phyloP scores from a whole-genome alignment of 176 grass and related monocot genomes.

The Alopecurus myosuroides region DNA sequence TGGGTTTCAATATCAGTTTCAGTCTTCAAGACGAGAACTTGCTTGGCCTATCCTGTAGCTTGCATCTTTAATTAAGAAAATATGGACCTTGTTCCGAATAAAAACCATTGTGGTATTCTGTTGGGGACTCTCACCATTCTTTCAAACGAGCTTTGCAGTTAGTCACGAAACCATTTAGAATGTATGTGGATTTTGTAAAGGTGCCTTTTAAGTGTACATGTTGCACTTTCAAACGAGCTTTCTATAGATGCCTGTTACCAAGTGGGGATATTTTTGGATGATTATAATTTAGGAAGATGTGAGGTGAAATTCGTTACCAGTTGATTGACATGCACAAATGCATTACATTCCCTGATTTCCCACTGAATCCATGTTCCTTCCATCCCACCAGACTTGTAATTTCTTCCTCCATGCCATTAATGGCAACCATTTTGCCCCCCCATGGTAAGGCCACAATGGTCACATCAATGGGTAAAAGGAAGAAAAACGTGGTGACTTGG shows the following conservation, averaged over 20 bases:
- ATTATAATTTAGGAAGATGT: slow-evolving; percentile 4
- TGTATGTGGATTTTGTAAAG: not conserved
- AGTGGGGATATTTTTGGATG: slow-evolving; percentile 1
- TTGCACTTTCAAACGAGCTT: not conserved
- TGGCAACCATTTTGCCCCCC: not conserved
- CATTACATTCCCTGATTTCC: not conserved
- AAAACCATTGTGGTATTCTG: not conserved
- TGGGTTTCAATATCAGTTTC: not conserved
- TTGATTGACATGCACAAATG: not conserved
- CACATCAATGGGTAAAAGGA: not conserved
- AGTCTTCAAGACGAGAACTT: not conserved
- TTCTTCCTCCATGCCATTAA: slow-evolving; percentile 1
- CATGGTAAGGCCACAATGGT: not conserved
- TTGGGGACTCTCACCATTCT: not conserved
- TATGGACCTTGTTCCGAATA: not conserved
- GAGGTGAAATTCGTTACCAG: not conserved
- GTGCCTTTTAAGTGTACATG: not conserved
- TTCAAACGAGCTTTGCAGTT: not conserved
- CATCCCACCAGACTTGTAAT: not conserved
- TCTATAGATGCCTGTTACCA: not conserved
- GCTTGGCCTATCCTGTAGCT: not conserved
- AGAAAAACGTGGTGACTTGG: not conserved
- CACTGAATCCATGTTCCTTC: not conserved
- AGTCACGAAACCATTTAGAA: not conserved
- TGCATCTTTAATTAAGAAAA: not conserved